Evolutionary conservation across 768 basidiomycete species (phyloP), one percentile per base, ranked within the genome.

Genomic region (Hysterangium stoloniferum): DNA sequence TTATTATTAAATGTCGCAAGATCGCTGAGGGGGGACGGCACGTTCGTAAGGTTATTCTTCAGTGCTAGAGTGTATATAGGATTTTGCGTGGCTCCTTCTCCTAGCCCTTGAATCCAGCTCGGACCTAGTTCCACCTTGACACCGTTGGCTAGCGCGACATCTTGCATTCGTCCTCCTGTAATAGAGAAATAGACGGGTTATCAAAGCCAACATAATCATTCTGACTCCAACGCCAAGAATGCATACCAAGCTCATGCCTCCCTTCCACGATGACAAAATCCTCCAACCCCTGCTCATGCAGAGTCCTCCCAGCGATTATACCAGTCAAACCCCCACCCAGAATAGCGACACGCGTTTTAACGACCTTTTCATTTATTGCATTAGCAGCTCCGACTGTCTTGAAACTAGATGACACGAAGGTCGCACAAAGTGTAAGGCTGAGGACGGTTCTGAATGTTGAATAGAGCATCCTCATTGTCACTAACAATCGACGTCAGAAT

Each of bases 191-290:
- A 3, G 20, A n/a, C 20, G n/a, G n/a, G 20, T 5, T 5, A 3
- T n/a, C n/a, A 37, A 37, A 37, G 3, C n/a, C 20, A 3, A n/a
- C 20, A 3, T 8, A 12, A 41, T 41, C 22, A 41, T 41, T 41
- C n/a, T n/a, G n/a, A n/a, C 7, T 17, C 12, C 13, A 24, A 4
- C 24, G 13, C 17, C n/a, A n/a, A n/a, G 20, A 37, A 37, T n/a
- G 20, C 35, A 37, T 25, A 41, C 83, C 83, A 0, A 84, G 68
- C 57, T 75, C 73, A 17, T 59, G 48, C n/a, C 74, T 69, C 1
- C 72, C 83, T 49, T 85, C 83, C 22, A 85, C 58, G 42, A 85
- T 68, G 48, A 80, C 59, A 58, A 80, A 82, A 58, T 80, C 69
- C 17, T 71, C 54, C 54, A 82, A 71, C 4, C 77, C 77, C 17